Conservation (phyloP, 495 filamentous ascomycete species). For the Penicillium alfredii region DNA sequence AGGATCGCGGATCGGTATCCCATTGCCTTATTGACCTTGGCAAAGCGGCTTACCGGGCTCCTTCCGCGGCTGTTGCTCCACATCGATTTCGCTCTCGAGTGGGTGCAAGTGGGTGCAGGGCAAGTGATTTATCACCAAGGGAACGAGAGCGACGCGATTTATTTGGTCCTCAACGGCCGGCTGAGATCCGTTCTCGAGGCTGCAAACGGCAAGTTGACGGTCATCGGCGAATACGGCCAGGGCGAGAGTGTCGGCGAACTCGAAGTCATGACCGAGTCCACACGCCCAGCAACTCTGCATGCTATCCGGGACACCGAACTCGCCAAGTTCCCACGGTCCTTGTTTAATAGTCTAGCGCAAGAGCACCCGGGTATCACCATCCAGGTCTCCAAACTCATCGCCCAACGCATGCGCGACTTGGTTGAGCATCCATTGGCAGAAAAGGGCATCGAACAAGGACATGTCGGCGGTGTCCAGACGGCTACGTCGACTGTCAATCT, state of each 20-base stretch:
- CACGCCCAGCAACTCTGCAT: slow-evolving; percentile 80
- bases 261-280: slow-evolving; percentile 93
- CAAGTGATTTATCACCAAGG: slow-evolving; percentile 91
- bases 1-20: slow-evolving; percentile 88
- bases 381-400: slow-evolving; percentile 97
- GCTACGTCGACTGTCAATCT: slow-evolving; percentile 85
- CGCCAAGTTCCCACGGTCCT: slow-evolving; percentile 88
- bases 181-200: slow-evolving; percentile 74
- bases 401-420: slow-evolving; percentile 83
- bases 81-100: slow-evolving; percentile 96
- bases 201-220: slow-evolving; percentile 73
- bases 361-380: slow-evolving; percentile 98
- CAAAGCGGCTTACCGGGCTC: slow-evolving; percentile 83
- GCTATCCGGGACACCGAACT: slow-evolving; percentile 96
- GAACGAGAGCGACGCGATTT: slow-evolving; percentile 97
- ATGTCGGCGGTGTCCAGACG: slow-evolving; percentile 56
- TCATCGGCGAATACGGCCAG: slow-evolving; percentile 90
- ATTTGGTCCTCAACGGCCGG: slow-evolving; percentile 92
- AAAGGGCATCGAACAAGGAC: slow-evolving; percentile 53
- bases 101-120: slow-evolving; percentile 92
- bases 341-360: slow-evolving; percentile 95
- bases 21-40: slow-evolving; percentile 88
- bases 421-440: slow-evolving; percentile 75
- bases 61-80: slow-evolving; percentile 89
- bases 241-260: slow-evolving; percentile 96